Evolutionary conservation across 306 rosid genomes (phyloP).

Genomic region (Hippophae rhamnoides): DNA sequence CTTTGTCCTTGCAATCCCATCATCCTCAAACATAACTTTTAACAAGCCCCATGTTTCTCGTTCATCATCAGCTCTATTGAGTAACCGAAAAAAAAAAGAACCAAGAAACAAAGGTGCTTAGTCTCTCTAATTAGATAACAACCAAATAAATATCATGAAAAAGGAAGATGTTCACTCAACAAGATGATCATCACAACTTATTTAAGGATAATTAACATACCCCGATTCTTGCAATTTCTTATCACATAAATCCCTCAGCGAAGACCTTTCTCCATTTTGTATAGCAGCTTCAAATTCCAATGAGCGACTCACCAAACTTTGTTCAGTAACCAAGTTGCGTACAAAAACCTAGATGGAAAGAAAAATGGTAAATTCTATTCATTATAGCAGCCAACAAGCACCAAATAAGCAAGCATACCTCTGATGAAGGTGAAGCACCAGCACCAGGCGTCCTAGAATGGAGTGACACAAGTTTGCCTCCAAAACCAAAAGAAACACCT

Average conservation of each 20-base stretch:
- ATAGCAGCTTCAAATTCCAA: slow-evolving; percentile 91
- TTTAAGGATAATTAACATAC: slow-evolving; percentile 31
- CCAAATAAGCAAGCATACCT: slow-evolving; percentile 39
- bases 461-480: slow-evolving; percentile 84
- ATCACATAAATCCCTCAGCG: slow-evolving; percentile 69
- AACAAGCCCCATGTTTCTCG: slow-evolving; percentile 93
- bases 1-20: slow-evolving; percentile 87
- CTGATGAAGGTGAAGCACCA: slow-evolving; percentile 58
- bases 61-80: slow-evolving; percentile 67
- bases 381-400: slow-evolving; percentile 10
- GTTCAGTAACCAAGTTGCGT: slow-evolving; percentile 75
- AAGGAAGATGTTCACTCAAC: slow-evolving; percentile 3
- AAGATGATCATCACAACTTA: not conserved
- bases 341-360: slow-evolving; percentile 54
- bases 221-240: slow-evolving; percentile 68
- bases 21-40: slow-evolving; percentile 97
- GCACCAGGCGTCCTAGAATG: slow-evolving; percentile 44
- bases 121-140: too few relatives aligned
- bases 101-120: not conserved
- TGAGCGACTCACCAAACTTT: slow-evolving; percentile 73
- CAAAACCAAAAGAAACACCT: slow-evolving; percentile 96
- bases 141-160: not conserved
- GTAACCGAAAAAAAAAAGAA: slow-evolving; percentile 16
- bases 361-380: slow-evolving; percentile 15
- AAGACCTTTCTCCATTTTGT: slow-evolving; percentile 79